Evolutionary conservation across 805 yeast species (phyloP), one percentile per base, ranked within the genome.

Genomic region (Saccharomyces cerevisiae): DNA sequence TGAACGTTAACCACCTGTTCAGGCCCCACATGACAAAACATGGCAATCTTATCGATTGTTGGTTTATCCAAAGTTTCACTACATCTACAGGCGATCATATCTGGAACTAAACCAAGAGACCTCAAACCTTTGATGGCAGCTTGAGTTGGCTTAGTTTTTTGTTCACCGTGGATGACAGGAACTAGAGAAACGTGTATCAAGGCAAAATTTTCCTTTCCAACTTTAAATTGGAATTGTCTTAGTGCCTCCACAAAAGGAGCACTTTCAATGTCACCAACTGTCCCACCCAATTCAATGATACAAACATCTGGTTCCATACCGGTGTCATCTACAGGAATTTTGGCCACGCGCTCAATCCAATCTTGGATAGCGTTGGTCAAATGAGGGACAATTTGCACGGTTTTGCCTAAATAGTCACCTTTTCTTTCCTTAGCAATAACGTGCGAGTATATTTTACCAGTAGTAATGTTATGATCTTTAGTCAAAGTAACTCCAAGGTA

Each of bases 381-480:
- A 71, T 94, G 99, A 47, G 99, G 99, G 63, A 94, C 99, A 62
- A 94, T 96, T 76, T 94, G 99, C 50, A 94, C 99, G n/a, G 99
- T 94, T 70, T 94, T 94, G 65, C 99, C 99, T 67, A 94, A 79
- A 68, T 94, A 94, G 72, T 92, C 98, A 68, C 99, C 99, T 58
- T 82, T 88, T 76, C 99, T 84, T 75, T 92, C 99, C 65, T 81
- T 85, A 70, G 91, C 91, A 69, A 94, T 94, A 55, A 94, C 99
- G 61, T 85, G 87, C 52, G 91, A 86, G 76, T 94, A 94, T 61
- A 94, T 89, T 70, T 94, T 94, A 71, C 99, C 99, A 24, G 99
- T 94, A 61, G 99, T 94, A 72, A 94, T 90, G 76, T 94, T 94
- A 77, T 94, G 98, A 72, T 90, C 95, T 63, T 79, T 83, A 47